phyloP scores from a whole-genome alignment of 2,329 filamentous ascomycete genomes.

The Ceratocystis albifundus region DNA sequence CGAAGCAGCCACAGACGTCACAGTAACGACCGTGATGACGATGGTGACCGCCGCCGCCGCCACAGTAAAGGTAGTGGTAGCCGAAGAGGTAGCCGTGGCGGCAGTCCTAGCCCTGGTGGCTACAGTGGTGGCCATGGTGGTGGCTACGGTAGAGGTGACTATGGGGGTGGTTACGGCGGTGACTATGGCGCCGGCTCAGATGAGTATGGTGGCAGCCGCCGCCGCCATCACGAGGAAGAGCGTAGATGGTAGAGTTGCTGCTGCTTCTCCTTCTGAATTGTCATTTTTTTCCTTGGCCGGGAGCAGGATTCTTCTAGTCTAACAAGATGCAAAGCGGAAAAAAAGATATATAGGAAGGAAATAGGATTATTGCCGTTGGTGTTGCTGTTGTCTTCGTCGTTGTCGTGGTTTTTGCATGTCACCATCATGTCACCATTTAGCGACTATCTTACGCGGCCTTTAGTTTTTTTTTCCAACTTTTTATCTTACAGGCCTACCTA shows the following conservation, averaged over 20 bases:
- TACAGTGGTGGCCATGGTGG: slow-evolving; percentile 21
- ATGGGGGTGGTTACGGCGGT: slow-evolving; percentile 25
- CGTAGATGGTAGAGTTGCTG: slow-evolving; percentile 22
- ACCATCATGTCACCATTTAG: too few relatives aligned
- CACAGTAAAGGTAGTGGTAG: slow-evolving; percentile 13
- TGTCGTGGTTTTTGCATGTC: too few relatives aligned
- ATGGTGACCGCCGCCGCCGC: slow-evolving; percentile 22
- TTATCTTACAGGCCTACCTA: too few relatives aligned
- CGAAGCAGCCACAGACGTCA: slow-evolving; percentile 25
- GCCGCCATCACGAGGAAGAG: slow-evolving; percentile 20
- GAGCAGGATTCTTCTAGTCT: too few relatives aligned
- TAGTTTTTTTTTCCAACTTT: neutral
- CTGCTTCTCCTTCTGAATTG: slow-evolving; percentile 13
- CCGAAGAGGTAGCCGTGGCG: slow-evolving; percentile 27
- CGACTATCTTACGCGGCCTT: slow-evolving; percentile 2
- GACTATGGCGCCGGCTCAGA: slow-evolving; percentile 13
- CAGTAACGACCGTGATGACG: slow-evolving; percentile 25
- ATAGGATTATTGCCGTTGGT: neutral
- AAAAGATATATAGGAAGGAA: neutral
- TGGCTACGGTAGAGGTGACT: slow-evolving; percentile 22
- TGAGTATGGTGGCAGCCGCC: slow-evolving; percentile 16
- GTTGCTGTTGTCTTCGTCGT: too few relatives aligned
- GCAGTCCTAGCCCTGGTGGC: slow-evolving; percentile 24
- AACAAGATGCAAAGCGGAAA: neutral
- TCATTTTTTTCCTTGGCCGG: neutral